Evolutionary conservation across 208 protist genomes (phyloP), one percentile per base, ranked within the genome.

Genomic region (Naegleria fowleri): DNA sequence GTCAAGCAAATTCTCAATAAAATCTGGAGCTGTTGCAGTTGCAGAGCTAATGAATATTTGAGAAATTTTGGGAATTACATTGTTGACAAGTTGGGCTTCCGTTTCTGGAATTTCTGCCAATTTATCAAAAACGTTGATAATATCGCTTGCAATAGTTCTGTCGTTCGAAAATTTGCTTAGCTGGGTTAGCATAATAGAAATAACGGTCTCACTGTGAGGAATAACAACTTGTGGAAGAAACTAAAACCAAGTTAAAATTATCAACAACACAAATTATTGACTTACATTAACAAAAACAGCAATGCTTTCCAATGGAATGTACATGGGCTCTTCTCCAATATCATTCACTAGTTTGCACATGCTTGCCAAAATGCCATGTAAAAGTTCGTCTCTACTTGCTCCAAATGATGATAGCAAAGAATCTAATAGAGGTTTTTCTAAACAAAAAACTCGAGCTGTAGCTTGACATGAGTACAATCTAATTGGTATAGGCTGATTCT

Each of bases 61-160:
- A 87, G 83, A 9, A 22, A 87, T 29, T 38, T n/a, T 15, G 6
- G 83, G 83, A 40, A 87, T 5, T 0, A 87, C 15, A 67, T 67
- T 67, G 40, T 29, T 38, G 29, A 33, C 40, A n/a, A 40, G 83
- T 51, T 40, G 40, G 43, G 19, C 36, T 16, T 41, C 36, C 51
- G 15, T 40, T 40, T 51, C 22, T 52, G 36, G 40, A 15, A 36
- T 51, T 51, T 87, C 9, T 25, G 41, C 41, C 7, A 87, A 16
- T n/a, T 87, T 40, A 16, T 87, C 39, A n/a, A 87, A 87, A 16
- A 87, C 83, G 52, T 87, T 87, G 29, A 87, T 25, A 51, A 87
- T 51, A 51, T 87, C 83, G 9, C 33, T 87, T 87, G 83, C 11
- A 87, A 87, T 38, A 41, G 41, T 29, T 48, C 6, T 33, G 43